Evolutionary conservation across 2,329 filamentous ascomycete species (phyloP).

Genomic region (Ustulina deusta): DNA sequence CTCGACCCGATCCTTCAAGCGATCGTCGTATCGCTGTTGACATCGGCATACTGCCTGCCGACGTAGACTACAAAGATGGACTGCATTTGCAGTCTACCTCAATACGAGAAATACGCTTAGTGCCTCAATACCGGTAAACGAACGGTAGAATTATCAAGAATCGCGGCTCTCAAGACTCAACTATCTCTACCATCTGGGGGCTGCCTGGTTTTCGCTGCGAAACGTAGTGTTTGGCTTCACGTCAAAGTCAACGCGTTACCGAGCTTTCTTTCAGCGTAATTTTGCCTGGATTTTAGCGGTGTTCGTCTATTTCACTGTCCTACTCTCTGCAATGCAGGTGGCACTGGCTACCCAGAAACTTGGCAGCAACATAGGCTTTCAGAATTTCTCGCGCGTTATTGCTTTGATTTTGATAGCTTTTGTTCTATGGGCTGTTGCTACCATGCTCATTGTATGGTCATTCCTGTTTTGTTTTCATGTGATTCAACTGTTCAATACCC

Average conservation of each 20-base stretch:
- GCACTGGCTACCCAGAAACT: constrained; percentile 47
- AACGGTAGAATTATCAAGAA: constrained; percentile 58
- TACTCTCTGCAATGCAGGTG: constrained; percentile 55
- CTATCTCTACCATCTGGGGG: constrained; percentile 50
- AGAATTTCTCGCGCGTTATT: constrained; percentile 44
- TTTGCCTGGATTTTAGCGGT: constrained; percentile 51
- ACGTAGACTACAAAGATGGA: not conserved
- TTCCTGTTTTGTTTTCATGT: constrained; percentile 45
- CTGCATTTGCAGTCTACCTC: not conserved
- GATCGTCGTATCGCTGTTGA: constrained; percentile 55
- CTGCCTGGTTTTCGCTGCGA: constrained; percentile 42
- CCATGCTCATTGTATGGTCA: constrained; percentile 41
- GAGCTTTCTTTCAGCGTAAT: constrained; percentile 53
- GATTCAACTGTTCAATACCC: constrained; percentile 38
- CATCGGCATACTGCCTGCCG: constrained; percentile 43
- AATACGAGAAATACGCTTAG: constrained; percentile 29
- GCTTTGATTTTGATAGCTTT: constrained; percentile 42
- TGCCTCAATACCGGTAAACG: constrained; percentile 49
- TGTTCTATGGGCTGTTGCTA: constrained; percentile 32
- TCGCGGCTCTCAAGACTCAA: constrained; percentile 58
- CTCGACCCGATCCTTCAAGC: constrained; percentile 33
- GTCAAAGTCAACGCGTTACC: constrained; percentile 51
- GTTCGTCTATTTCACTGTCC: constrained; percentile 53
- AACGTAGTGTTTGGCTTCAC: constrained; percentile 49
- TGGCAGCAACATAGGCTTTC: constrained; percentile 35